phyloP scores from a whole-genome alignment of 208 protist genomes.

The Tritrichomonas foetus region DNA sequence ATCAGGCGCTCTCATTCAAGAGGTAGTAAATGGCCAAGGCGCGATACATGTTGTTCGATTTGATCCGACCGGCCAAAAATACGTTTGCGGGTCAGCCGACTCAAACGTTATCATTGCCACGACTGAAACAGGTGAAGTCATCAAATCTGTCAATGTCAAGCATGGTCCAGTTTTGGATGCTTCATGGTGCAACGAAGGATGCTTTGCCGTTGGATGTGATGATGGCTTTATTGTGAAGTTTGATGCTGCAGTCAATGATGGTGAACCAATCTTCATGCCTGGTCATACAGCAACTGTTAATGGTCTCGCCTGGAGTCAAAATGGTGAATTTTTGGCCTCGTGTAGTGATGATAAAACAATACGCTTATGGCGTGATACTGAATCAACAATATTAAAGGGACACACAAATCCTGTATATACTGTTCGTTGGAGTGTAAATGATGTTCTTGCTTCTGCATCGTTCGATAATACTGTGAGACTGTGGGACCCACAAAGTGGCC shows the following conservation, averaged over 20 bases:
- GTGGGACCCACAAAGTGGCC: not conserved
- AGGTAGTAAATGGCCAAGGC: not conserved
- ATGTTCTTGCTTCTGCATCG: slow-evolving; percentile 12
- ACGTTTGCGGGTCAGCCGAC: not conserved
- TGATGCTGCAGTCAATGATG: not conserved
- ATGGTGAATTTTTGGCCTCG: not conserved
- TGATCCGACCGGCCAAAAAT: not conserved
- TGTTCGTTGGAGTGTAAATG: not conserved
- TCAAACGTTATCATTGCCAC: not conserved
- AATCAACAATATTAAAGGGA: not conserved
- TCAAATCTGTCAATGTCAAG: not conserved
- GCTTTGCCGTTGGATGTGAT: slow-evolving; percentile 9
- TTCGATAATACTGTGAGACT: slow-evolving; percentile 33
- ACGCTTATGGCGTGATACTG: not conserved
- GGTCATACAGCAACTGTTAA: not conserved
- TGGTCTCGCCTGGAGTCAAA: not conserved
- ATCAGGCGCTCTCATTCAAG: not conserved
- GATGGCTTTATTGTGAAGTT: not conserved
- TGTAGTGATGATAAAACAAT: slow-evolving; percentile 22
- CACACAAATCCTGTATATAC: slow-evolving; percentile 4
- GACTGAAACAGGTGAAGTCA: not conserved
- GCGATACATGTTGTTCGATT: slow-evolving; percentile 5
- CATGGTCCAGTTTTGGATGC: not conserved
- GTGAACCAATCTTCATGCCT: not conserved
- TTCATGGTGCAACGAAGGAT: not conserved